Conservation (phyloP, 345 rosid species). For the Punica granatum region DNA sequence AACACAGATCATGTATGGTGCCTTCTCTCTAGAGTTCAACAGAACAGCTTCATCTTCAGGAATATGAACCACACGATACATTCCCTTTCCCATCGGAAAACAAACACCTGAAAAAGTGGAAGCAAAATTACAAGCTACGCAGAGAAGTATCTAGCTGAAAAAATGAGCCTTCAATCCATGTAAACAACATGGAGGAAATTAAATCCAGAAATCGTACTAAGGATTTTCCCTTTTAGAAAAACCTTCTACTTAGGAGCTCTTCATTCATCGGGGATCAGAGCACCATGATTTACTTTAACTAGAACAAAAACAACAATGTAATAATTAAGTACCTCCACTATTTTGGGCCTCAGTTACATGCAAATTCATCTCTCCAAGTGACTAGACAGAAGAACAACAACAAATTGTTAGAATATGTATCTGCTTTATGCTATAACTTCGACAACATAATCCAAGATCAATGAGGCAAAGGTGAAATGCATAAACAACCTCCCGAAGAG, state of each 20-base stretch:
- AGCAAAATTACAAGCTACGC: slow-evolving; percentile 6
- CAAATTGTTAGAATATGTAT: slow-evolving; percentile 18
- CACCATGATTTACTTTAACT: neutral
- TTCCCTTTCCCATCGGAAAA: slow-evolving; percentile 97
- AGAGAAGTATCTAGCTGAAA: neutral
- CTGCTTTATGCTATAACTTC: slow-evolving; percentile 4
- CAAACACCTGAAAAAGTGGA: slow-evolving; percentile 62
- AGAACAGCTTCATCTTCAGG: slow-evolving; percentile 98
- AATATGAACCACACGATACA: slow-evolving; percentile 89
- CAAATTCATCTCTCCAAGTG: slow-evolving; percentile 80
- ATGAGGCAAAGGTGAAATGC: slow-evolving; percentile 2
- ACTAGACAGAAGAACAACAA: slow-evolving; percentile 45
- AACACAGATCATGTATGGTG: slow-evolving; percentile 83
- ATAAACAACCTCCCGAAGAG: slow-evolving; percentile 77
- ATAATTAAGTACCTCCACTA: slow-evolving; percentile 59
- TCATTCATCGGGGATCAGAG: neutral
- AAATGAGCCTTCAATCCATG: neutral
- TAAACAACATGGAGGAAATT: neutral
- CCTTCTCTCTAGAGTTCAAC: slow-evolving; percentile 98
- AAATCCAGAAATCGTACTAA: neutral
- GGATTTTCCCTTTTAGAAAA: neutral
- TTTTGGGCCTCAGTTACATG: slow-evolving; percentile 72
- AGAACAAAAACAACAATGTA: slow-evolving; percentile 9
- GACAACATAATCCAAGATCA: neutral
- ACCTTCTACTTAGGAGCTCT: neutral